Base-by-base conservation (phyloP, 148 eudicot species). In the Silene conica region DNA sequence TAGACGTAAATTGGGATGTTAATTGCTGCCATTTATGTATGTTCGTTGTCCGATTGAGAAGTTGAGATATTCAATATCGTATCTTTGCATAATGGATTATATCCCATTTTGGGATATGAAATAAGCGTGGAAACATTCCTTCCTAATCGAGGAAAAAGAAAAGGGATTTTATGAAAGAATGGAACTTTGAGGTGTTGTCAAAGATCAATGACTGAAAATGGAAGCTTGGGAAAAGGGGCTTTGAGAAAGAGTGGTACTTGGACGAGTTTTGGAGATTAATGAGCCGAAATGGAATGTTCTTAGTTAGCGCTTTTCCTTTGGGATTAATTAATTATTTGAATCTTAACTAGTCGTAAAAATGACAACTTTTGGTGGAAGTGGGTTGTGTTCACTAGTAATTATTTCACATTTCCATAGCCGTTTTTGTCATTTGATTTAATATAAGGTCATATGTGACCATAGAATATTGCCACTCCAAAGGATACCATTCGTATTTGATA, bases 201-300 rank as follows among this genome's bases (percentile, higher is more conserved):
- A 46, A 20, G 15, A 45, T 46, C 46, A 55, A 48, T 22, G 57
- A n/a, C 14, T 16, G 9, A 11, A 19, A 48, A 68, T 48, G 71
- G 57, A 45, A 46, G 43, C 43, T 15, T 50, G 55, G 12, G 54
- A 11, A 48, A 10, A 48, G 54, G 54, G 54, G 15, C 21, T 59
- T 59, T 5, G 41, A 59, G 26, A 20, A 59, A 20, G 63, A 59
- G 13, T 59, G 63, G 63, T 14, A n/a, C 22, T 58, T 58, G 6
- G 18, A 20, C 56, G 18, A 21, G 25, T 67, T 67, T 25, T 67
- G 56, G 57, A 46, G 6, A 45, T 46, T 68, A 55, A 21, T 46
- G 71, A 28, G 21, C n/a, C 10, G 25, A 19, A 48, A 68, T 48
- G 71, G 71, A 45, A 46, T 48, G 57, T 48, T 34, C 8, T 68